A percentile compares a stretch with the other conserved stretches of the same genome.
Evolutionary conservation across 2,329 filamentous ascomycete species (phyloP).

Genomic region (Tolypocladium album): DNA sequence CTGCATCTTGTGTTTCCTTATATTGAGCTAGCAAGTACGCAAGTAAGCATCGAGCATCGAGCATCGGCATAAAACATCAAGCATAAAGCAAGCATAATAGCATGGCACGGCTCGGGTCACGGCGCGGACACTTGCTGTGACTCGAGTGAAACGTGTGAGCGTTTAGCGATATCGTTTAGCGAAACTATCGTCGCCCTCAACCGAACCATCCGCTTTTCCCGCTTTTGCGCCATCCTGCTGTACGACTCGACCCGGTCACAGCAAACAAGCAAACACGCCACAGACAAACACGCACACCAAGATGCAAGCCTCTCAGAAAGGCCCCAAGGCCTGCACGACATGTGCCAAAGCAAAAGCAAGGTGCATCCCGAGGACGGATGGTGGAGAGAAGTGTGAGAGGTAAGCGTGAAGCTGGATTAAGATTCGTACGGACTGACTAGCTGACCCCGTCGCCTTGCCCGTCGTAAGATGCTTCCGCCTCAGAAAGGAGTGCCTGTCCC

Average conservation of each 20-base stretch:
- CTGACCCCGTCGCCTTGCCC: background rate
- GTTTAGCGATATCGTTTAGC: background rate
- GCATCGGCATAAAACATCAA: background rate
- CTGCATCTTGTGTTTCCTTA: background rate
- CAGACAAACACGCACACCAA: background rate
- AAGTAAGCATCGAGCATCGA: background rate
- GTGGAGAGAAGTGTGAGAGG: constrained; percentile 35
- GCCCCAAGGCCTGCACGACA: constrained; percentile 37
- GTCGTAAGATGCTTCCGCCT: constrained; percentile 34
- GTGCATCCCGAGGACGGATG: constrained; percentile 31
- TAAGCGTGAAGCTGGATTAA: constrained; percentile 13
- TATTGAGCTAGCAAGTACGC: background rate
- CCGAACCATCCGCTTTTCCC: background rate
- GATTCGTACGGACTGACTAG: background rate
- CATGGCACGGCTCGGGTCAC: background rate
- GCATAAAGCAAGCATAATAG: background rate
- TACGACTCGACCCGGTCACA: background rate
- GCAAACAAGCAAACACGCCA: background rate
- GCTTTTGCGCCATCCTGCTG: background rate
- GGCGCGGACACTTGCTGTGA: background rate
- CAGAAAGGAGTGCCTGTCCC: constrained; percentile 33
- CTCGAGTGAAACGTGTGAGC: background rate
- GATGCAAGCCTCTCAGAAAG: constrained; percentile 23
- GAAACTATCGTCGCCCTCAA: background rate
- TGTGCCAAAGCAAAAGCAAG: constrained; percentile 42